A percentile compares a stretch with the other conserved stretches of the same genome.
These are phyloP conservation scores for Lumnitzera littorea DNA, from an alignment of 345 rosid genomes.

Conservation along the genomic window DNA sequence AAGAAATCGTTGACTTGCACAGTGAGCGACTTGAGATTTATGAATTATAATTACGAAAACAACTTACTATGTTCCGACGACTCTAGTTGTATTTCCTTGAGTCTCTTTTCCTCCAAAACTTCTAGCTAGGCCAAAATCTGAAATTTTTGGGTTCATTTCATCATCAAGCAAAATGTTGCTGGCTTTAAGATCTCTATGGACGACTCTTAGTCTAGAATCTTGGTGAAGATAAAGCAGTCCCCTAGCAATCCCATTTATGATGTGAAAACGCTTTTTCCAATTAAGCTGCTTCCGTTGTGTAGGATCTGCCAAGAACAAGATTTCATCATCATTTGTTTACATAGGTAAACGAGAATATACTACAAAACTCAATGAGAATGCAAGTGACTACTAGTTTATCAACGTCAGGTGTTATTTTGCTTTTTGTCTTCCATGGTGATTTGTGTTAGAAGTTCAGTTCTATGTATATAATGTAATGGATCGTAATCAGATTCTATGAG, in stretches of 20 bases:
- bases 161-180: constrained; percentile 20
- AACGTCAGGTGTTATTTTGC: too few relatives aligned
- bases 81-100: constrained; percentile 11
- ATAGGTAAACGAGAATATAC: too few relatives aligned
- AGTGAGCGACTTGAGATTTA: too few relatives aligned
- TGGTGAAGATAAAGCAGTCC: constrained; percentile 25
- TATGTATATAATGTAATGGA: too few relatives aligned
- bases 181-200: constrained; percentile 27
- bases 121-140: constrained; percentile 24
- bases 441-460: too few relatives aligned
- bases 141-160: constrained; percentile 24
- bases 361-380: neutral
- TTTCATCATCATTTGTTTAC: neutral
- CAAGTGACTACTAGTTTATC: neutral
- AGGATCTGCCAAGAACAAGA: constrained; percentile 12
- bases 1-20: too few relatives aligned
- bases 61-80: constrained; percentile 27
- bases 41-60: too few relatives aligned
- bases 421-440: too few relatives aligned
- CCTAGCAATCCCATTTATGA: constrained; percentile 21
- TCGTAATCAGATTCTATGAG: too few relatives aligned
- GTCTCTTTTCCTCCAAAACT: constrained; percentile 18
- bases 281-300: constrained; percentile 15
- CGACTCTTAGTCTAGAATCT: constrained; percentile 23
- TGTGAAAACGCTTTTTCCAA: constrained; percentile 16